Evolutionary conservation across 1,284 basidiomycete genomes (phyloP), one percentile per base, ranked within the genome.

Genomic region (Pholiota adiposa): DNA sequence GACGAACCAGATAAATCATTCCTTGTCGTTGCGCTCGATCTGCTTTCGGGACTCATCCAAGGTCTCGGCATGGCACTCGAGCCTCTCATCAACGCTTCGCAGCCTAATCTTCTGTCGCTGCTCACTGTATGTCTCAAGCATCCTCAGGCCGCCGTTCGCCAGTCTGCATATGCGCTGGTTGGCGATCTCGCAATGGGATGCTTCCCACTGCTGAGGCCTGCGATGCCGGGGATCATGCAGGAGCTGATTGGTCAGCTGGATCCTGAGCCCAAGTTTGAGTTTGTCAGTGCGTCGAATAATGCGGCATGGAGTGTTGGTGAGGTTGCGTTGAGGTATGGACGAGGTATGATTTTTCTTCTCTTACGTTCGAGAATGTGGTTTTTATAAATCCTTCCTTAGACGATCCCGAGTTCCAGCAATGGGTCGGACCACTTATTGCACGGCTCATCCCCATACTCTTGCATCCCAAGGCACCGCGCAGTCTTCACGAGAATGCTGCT

Each of bases 291-390:
- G 11, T 97, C 95, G 76, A 99, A 99, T 79, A 99, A 99, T 72
- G 97, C 97, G n/a, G 96, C 97, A 0, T 99, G 97, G 97, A 96
- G 95, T 18, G 95, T 97, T 12, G 97, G 97, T 50, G 97, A 99
- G 77, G 94, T 99, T 49, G 94, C 97, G 8, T 77, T 96, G 65
- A 89, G 94, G 54, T 95, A 92, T 71, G 90, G 91, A 44, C 81
- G 85, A 69, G 85, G 91, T 90, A 70, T 63, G 83, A 72, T 4
- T 4, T 41, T 25, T 63, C 31, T 62, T 38, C 50, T 52, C 23
- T 53, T 41, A 14, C 14, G 36, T 49, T 11, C 19, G 16, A 11
- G 9, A 18, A 40, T 55, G 21, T 52, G 60, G n/a, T 38, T 34
- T 25, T 19, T 27, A 51, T 51, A 29, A 50, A 52, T 56, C 52